Conservation (phyloP, 495 filamentous ascomycete genomes). For the Cryomyces minteri region DNA sequence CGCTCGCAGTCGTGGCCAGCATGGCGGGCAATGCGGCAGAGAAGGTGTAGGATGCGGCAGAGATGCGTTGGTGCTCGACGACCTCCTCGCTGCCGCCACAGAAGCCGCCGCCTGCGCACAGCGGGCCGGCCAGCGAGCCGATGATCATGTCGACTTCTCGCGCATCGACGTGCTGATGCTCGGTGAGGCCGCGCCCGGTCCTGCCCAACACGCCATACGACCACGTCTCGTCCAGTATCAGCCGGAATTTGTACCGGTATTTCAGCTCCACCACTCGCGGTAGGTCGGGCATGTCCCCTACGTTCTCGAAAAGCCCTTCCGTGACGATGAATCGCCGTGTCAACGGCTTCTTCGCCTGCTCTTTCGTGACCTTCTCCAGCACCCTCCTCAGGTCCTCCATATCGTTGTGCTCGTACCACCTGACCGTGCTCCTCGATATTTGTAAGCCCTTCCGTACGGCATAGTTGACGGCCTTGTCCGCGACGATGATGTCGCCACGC, state of each 20-base stretch:
- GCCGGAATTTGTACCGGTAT: constrained; percentile 86
- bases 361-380: constrained; percentile 66
- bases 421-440: constrained; percentile 72
- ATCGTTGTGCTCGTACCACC: constrained; percentile 94
- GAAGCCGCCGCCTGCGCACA: constrained; percentile 89
- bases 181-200: constrained; percentile 79
- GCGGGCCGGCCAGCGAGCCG: constrained; percentile 73
- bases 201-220: constrained; percentile 87
- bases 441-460: constrained; percentile 88
- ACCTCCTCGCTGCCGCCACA: constrained; percentile 81
- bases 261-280: constrained; percentile 82
- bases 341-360: constrained; percentile 72
- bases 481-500: constrained; percentile 92
- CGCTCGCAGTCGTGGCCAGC: constrained; percentile 84
- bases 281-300: constrained; percentile 70
- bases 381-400: constrained; percentile 83
- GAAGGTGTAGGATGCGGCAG: constrained; percentile 78
- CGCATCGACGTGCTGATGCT: constrained; percentile 89
- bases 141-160: constrained; percentile 87
- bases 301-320: constrained; percentile 82
- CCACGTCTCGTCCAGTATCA: constrained; percentile 94
- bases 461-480: constrained; percentile 88
- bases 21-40: constrained; percentile 88
- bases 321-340: constrained; percentile 93
- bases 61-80: constrained; percentile 87